Evolutionary conservation across 2,329 filamentous ascomycete species (phyloP), one percentile per base, ranked within the genome.

Genomic region (Camillea tinctor): DNA sequence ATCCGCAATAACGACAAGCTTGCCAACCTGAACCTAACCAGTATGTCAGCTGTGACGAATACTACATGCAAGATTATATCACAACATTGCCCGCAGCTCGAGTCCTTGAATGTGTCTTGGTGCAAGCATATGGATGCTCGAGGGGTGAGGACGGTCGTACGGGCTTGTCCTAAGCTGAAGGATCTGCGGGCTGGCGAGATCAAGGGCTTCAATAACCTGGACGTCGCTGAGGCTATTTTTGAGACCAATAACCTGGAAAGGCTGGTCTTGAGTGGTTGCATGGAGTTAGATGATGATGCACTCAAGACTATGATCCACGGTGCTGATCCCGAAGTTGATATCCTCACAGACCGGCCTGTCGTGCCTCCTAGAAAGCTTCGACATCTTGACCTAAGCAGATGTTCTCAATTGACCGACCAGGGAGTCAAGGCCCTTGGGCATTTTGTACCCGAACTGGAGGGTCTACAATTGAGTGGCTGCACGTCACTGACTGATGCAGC

Each of bases 61-160:
- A 85, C 86, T 21, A 91, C 92, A 0, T 93, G 96, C 85, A 91
- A 89, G 70, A 92, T 96, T 61, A 89, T 99, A 61, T 88, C 91
- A 0, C 82, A 89, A 56, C 88, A 89, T 48, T 98, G 94, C 69
- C 87, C 88, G 1, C 87, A 89, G 54, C 80, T 99, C n/a, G 88
- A 96, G 74, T 83, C 85, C 58, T 83, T 98, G 65, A 96, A 97
- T 69, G 85, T 98, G 20, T 96, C 93, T 0, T 98, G 94, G 92
- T 99, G 95, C 77, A 88, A 88, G 66, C 89, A 92, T 62, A 87
- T 97, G 71, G 89, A 95, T 70, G 89, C 91, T 8, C 80, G 84
- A 13, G 93, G 93, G 4, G 79, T 98, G 57, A 86, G 83, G 64
- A 84, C 84, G 55, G 83, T 99, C 1, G 79, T 97, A 0, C 81